phyloP scores from a whole-genome alignment of 2,329 filamentous ascomycete species.

The Aspergillus cejpii region DNA sequence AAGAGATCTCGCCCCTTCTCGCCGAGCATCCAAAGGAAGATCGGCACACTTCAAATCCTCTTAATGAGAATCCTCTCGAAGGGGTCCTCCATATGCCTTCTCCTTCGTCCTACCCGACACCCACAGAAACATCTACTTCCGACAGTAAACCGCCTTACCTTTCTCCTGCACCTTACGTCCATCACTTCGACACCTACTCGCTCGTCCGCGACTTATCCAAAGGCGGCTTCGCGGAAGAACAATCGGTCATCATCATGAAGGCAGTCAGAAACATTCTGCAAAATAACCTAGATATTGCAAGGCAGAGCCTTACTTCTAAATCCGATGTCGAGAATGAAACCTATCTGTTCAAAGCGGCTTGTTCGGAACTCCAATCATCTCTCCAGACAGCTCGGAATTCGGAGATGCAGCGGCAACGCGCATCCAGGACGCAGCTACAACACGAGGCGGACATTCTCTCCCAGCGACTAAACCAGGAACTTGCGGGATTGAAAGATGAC shows the following conservation, averaged over 20 bases:
- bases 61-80: constrained; percentile 29
- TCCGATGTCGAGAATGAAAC: constrained; percentile 90
- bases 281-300: constrained; percentile 73
- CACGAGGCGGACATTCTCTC: constrained; percentile 91
- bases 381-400: constrained; percentile 69
- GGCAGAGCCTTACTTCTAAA: constrained; percentile 75
- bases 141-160: constrained; percentile 54
- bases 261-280: constrained; percentile 71
- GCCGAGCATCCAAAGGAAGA: constrained; percentile 14
- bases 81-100: constrained; percentile 40
- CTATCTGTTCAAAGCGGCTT: constrained; percentile 90
- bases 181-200: constrained; percentile 93
- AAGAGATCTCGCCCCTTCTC: constrained; percentile 11
- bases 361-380: constrained; percentile 83
- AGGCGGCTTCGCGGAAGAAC: constrained; percentile 64
- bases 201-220: constrained; percentile 71
- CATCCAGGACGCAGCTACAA: constrained; percentile 77
- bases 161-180: constrained; percentile 71
- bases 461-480: constrained; percentile 78
- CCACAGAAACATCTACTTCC: constrained; percentile 21
- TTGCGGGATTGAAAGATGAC: constrained; percentile 74
- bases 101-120: constrained; percentile 31
- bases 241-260: constrained; percentile 87
- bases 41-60: background rate
- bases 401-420: constrained; percentile 72